Evolutionary conservation across 768 basidiomycete genomes (phyloP).

Genomic region (Russula olivacea): DNA sequence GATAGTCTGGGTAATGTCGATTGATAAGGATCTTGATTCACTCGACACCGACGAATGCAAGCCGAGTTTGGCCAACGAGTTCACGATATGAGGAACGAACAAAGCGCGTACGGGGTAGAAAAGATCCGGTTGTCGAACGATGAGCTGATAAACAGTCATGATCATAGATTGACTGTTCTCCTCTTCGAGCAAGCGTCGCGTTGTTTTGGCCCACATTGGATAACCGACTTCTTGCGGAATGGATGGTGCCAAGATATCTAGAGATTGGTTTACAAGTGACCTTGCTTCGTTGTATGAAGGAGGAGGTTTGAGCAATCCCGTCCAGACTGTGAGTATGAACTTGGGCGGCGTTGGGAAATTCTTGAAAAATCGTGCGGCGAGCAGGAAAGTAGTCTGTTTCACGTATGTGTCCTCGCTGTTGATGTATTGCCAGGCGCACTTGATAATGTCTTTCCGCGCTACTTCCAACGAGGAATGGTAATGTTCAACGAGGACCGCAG

Average conservation of each 20-base stretch:
- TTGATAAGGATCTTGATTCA: slow-evolving; percentile 80
- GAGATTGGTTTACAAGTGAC: slow-evolving; percentile 71
- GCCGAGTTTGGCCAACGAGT: slow-evolving; percentile 84
- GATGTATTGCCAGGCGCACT: slow-evolving; percentile 87
- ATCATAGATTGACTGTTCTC: slow-evolving; percentile 72
- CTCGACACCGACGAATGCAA: slow-evolving; percentile 60
- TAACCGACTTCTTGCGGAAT: slow-evolving; percentile 61
- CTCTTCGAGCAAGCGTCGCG: slow-evolving; percentile 79
- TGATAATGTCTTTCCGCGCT: slow-evolving; percentile 86
- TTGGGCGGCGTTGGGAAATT: slow-evolving; percentile 85
- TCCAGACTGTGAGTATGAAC: slow-evolving; percentile 88
- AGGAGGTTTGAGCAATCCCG: slow-evolving; percentile 75
- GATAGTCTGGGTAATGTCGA: slow-evolving; percentile 88
- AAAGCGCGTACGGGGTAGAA: slow-evolving; percentile 91
- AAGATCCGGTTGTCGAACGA: slow-evolving; percentile 83
- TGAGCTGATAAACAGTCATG: slow-evolving; percentile 82
- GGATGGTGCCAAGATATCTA: slow-evolving; percentile 80
- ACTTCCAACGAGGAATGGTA: slow-evolving; percentile 77
- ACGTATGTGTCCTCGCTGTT: slow-evolving; percentile 82
- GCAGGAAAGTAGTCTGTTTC: slow-evolving; percentile 86
- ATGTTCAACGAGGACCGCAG: slow-evolving; percentile 80
- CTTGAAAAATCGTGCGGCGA: slow-evolving; percentile 88
- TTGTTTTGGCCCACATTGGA: slow-evolving; percentile 79
- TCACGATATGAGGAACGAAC: slow-evolving; percentile 91
- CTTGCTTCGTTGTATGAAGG: slow-evolving; percentile 61